phyloP scores from a whole-genome alignment of 2,329 filamentous ascomycete species.

The Davidsoniella eucalypti region DNA sequence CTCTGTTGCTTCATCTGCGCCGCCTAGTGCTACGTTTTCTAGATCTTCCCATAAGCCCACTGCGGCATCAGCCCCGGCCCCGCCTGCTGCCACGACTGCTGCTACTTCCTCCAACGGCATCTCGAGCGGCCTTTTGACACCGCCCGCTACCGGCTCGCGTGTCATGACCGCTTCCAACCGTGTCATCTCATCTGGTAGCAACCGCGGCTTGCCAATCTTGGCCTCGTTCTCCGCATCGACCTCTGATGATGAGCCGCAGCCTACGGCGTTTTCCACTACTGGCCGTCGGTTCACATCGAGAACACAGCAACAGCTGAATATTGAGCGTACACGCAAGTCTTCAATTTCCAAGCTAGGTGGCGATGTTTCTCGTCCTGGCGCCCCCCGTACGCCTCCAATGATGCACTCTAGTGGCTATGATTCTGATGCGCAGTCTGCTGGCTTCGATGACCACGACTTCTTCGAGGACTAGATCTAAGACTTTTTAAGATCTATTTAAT shows the following conservation, averaged over 20 bases:
- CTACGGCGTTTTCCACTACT: conserved; percentile 44
- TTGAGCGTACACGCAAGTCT: conserved; percentile 9
- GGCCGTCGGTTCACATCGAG: conserved; percentile 36
- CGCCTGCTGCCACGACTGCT: background rate
- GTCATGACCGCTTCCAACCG: background rate
- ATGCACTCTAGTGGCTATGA: conserved; percentile 43
- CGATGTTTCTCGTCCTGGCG: conserved; percentile 17
- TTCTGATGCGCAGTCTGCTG: conserved; percentile 40
- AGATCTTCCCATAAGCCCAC: background rate
- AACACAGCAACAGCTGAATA: conserved; percentile 16
- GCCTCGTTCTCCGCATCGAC: conserved; percentile 16
- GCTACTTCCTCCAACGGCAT: conserved; percentile 24
- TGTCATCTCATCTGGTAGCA: background rate
- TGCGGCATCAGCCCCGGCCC: background rate
- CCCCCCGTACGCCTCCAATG: conserved; percentile 44
- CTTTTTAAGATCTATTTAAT: background rate
- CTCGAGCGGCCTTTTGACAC: conserved; percentile 70
- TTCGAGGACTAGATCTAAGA: conserved; percentile 30
- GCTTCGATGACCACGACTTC: conserved; percentile 44
- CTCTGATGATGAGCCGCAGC: conserved; percentile 25
- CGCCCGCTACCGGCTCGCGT: conserved; percentile 61
- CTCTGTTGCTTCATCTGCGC: background rate
- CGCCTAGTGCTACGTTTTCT: background rate
- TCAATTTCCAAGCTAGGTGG: conserved; percentile 17
- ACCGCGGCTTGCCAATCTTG: conserved; percentile 32